These are phyloP conservation scores for Monosporascus sp. DNA, from an alignment of 2,329 filamentous ascomycete genomes.

Conservation along the genomic window DNA sequence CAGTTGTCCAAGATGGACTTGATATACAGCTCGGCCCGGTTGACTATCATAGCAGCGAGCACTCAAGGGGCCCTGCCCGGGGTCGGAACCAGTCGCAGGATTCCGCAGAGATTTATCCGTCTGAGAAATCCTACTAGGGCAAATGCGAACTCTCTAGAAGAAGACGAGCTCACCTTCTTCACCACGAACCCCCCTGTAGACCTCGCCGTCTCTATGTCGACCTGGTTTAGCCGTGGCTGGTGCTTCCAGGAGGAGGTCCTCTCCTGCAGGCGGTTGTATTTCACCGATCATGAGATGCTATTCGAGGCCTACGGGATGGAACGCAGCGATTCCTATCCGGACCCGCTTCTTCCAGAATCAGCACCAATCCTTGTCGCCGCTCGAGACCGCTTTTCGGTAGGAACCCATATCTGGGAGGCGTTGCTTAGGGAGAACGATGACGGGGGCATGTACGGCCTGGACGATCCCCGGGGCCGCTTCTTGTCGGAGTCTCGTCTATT, in stretches of 20 bases:
- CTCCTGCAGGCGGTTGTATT: constrained; percentile 1
- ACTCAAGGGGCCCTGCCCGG: constrained; percentile 2
- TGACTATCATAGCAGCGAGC: constrained; percentile 7
- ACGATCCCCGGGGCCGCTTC: neutral
- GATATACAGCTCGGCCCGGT: constrained; percentile 1
- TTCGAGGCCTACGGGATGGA: neutral
- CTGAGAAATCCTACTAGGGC: too few species aligned
- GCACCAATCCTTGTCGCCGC: too few species aligned
- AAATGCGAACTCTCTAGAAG: neutral
- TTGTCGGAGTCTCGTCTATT: too few species aligned
- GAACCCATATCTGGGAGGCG: neutral
- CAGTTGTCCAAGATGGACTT: constrained; percentile 6
- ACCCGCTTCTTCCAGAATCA: neutral
- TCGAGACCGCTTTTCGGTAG: too few species aligned
- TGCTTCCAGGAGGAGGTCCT: constrained; percentile 6
- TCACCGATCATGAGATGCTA: constrained; percentile 1
- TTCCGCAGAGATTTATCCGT: neutral
- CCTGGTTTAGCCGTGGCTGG: constrained; percentile 6
- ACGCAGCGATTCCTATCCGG: constrained; percentile 2
- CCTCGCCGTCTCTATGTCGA: neutral
- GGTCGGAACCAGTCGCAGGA: neutral
- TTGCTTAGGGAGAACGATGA: neutral
- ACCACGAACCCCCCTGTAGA: neutral
- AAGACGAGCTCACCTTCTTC: constrained; percentile 1
- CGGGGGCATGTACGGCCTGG: neutral